A percentile compares a stretch with the other conserved stretches of the same genome.
Evolutionary conservation across 2,329 filamentous ascomycete genomes (phyloP).

Genomic region (Pseudopyricularia javanii): DNA sequence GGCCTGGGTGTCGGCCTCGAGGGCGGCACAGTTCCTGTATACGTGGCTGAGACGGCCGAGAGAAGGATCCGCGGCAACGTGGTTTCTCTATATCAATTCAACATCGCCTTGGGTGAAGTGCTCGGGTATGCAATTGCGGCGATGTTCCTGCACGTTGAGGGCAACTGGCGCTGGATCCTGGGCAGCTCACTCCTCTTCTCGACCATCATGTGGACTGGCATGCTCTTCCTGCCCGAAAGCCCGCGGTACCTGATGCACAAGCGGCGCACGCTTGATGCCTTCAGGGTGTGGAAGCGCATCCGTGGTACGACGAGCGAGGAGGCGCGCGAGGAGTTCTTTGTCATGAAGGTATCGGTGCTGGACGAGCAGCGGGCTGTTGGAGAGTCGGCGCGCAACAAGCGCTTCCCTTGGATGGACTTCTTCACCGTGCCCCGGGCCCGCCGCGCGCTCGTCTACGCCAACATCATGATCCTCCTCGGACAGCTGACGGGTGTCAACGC

Average conservation of each 20-base stretch:
- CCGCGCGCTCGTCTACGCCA: conserved; percentile 53
- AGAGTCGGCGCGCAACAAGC: conserved; percentile 37
- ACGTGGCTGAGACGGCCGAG: conserved; percentile 62
- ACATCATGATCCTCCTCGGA: conserved; percentile 57
- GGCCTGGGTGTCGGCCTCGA: conserved; percentile 62
- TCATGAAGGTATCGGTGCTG: conserved; percentile 53
- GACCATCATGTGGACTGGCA: conserved; percentile 47
- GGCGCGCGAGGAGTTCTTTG: conserved; percentile 56
- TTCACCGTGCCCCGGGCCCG: conserved; percentile 58
- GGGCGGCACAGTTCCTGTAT: conserved; percentile 62
- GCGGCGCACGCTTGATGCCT: conserved; percentile 44
- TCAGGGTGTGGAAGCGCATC: conserved; percentile 61
- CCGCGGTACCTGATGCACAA: conserved; percentile 63
- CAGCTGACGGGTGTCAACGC: conserved; percentile 62
- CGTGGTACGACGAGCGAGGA: conserved; percentile 45
- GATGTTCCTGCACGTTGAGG: conserved; percentile 57
- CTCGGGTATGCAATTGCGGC: conserved; percentile 61
- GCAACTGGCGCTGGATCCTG: conserved; percentile 64
- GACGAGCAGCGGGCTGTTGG: conserved; percentile 40
- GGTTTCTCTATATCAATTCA: conserved; percentile 64
- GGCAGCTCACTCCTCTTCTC: conserved; percentile 62
- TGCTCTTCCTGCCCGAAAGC: conserved; percentile 60
- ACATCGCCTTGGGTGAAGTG: conserved; percentile 64
- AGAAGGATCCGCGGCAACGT: conserved; percentile 56
- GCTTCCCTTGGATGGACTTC: conserved; percentile 62